Evolutionary conservation across 2,329 filamentous ascomycete genomes (phyloP).

Genomic region (Tolypocladium tundrense): DNA sequence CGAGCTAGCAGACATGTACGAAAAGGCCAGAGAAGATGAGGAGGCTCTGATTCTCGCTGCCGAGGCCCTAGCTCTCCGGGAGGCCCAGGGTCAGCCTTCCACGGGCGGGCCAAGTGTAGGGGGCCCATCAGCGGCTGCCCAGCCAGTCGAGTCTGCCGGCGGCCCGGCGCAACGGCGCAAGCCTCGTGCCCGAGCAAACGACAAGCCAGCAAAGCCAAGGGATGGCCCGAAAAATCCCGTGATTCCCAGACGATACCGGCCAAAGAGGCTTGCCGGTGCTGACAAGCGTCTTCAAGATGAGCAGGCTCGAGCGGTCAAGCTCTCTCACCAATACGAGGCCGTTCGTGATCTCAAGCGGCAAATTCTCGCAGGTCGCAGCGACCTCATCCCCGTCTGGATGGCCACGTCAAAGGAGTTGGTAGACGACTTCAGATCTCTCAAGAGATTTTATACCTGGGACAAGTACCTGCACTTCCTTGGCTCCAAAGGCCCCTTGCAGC

Average conservation of each 20-base stretch:
- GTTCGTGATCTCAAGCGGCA: conserved; percentile 31
- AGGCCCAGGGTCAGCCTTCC: conserved; percentile 25
- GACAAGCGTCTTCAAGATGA: conserved; percentile 34
- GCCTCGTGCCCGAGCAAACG: neutral
- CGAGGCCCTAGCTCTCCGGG: conserved; percentile 59
- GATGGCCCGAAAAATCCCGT: neutral
- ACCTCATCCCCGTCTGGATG: conserved; percentile 45
- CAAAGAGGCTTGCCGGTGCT: conserved; percentile 33
- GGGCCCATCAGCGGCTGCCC: neutral
- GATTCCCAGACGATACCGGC: conserved; percentile 31
- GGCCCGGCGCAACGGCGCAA: neutral
- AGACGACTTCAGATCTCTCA: conserved; percentile 53
- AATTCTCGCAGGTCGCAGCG: conserved; percentile 29
- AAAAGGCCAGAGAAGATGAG: conserved; percentile 60
- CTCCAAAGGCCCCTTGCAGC: conserved; percentile 13
- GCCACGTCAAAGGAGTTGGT: conserved; percentile 47
- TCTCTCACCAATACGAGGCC: conserved; percentile 30
- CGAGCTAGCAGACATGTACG: conserved; percentile 76
- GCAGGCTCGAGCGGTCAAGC: conserved; percentile 26
- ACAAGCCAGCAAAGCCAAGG: neutral
- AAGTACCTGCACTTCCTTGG: conserved; percentile 51
- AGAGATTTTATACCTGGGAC: conserved; percentile 57
- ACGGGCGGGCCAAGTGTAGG: neutral
- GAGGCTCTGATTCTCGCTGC: conserved; percentile 69
- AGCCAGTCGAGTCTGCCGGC: neutral